Conservation (phyloP, 441 rosid genomes). For the Syzygium malaccense region DNA sequence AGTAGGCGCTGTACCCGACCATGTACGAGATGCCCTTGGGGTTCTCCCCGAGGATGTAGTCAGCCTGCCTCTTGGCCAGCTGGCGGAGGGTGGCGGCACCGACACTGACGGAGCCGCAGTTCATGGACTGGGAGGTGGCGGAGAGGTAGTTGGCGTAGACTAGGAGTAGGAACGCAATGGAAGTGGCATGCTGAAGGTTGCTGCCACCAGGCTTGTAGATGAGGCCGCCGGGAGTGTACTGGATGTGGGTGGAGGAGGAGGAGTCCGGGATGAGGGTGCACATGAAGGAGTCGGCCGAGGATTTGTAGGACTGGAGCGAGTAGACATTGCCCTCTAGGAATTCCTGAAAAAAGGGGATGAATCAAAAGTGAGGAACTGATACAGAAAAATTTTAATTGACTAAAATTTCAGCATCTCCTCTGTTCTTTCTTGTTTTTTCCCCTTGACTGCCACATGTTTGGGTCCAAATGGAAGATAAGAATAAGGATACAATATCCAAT, state of each 20-base stretch:
- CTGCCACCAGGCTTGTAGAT: slow-evolving; percentile 93
- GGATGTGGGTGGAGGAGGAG: slow-evolving; percentile 53
- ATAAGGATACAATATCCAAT: neutral
- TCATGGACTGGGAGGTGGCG: slow-evolving; percentile 50
- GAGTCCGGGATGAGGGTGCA: slow-evolving; percentile 76
- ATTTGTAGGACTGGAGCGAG: slow-evolving; percentile 66
- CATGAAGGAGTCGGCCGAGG: slow-evolving; percentile 92
- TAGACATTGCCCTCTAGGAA: slow-evolving; percentile 51
- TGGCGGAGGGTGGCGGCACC: slow-evolving; percentile 51
- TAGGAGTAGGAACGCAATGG: slow-evolving; percentile 77
- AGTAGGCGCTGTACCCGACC: slow-evolving; percentile 74
- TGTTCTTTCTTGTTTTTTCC: neutral
- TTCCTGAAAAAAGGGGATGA: slow-evolving; percentile 31
- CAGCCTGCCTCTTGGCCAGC: slow-evolving; percentile 77
- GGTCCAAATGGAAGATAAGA: neutral
- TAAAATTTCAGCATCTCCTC: neutral
- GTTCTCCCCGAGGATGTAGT: slow-evolving; percentile 83
- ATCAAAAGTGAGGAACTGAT: neutral
- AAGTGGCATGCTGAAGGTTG: slow-evolving; percentile 86
- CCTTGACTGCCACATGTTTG: neutral
- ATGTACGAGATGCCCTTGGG: slow-evolving; percentile 79
- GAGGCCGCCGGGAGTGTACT: slow-evolving; percentile 76
- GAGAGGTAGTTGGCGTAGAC: slow-evolving; percentile 75
- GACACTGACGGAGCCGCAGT: slow-evolving; percentile 47
- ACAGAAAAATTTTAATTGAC: neutral